Base-by-base conservation (phyloP, 352 stramenopile genomes). In the Globisporangium acanthophoron region DNA sequence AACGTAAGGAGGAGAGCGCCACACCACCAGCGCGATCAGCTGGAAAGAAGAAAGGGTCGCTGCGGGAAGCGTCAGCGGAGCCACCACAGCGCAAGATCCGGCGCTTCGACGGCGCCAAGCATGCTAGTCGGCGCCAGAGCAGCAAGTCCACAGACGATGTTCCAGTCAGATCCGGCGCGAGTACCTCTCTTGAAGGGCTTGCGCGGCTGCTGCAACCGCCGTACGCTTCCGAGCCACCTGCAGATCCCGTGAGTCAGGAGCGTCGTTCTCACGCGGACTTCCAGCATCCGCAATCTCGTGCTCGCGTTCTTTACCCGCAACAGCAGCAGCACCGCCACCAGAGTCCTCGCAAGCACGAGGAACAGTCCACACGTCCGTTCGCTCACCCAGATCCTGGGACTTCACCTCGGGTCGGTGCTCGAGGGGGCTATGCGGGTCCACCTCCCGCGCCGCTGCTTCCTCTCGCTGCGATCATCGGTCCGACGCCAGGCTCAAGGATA, bases 31-130 rank as follows among this genome's bases (percentile, higher is more conserved):
- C 43, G 40, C 18, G 41, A 13, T 15, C 40, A 11, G 29, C 18
- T 3, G 5, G 20, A 16, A 56, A 56, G 35, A n/a, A 20, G n/a
- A 49, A 49, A 7, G 44, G 44, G 13, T 3, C 44, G 8, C 18
- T 18, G n/a, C 44, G 44, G 31, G 44, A 49, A 6, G 12, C 11
- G 1, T 12, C 20, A 21, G 11, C 18, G 20, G 1, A 15, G 21
- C 47, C n/a, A 35, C 31, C 57, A 31, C 50, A 31, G 51, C 58
- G 44, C 51, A 64, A 64, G 52, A 62, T 62, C 29, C 57, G 57
- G n/a, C 57, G 57, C 11, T 62, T 62, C 9, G 58, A 64, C 33
- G 58, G 52, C 11, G 52, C 58, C 20, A 62, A 62, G 20, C 18
- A 57, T 41, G 49, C 57, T 3, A 12, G 29, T 3, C 27, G 44